These are phyloP conservation scores for Globisporangium paroecandrum DNA, from an alignment of 352 stramenopile genomes.

Conservation along the genomic window DNA sequence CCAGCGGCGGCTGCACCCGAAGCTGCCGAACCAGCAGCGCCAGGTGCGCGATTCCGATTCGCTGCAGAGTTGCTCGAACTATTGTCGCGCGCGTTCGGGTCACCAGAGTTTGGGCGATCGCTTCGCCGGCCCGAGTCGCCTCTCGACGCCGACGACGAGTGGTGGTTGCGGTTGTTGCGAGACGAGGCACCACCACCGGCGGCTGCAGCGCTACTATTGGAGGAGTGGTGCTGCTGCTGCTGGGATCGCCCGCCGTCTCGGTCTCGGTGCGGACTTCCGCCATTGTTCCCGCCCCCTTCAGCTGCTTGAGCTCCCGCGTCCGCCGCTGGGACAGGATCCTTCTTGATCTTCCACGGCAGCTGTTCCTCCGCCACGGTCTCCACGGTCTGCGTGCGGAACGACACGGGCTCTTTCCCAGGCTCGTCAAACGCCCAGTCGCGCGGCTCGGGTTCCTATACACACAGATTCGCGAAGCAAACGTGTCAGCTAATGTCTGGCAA, in stretches of 20 bases:
- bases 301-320: slow-evolving; percentile 16
- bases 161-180: slow-evolving; percentile 47
- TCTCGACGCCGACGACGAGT: slow-evolving; percentile 29
- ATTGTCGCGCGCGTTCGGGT: slow-evolving; percentile 20
- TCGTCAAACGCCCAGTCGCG: slow-evolving; percentile 87
- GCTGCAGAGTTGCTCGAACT: slow-evolving; percentile 8
- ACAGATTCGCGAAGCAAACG: neutral
- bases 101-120: slow-evolving; percentile 35
- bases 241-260: slow-evolving; percentile 27
- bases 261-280: slow-evolving; percentile 24
- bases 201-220: slow-evolving; percentile 12
- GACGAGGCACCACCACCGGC: slow-evolving; percentile 7
- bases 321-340: slow-evolving; percentile 27
- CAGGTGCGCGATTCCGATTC: slow-evolving; percentile 7
- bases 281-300: slow-evolving; percentile 3
- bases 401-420: slow-evolving; percentile 80
- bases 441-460: slow-evolving; percentile 67
- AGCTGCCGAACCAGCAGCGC: neutral
- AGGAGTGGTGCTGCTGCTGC: slow-evolving; percentile 24
- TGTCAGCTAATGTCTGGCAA: neutral
- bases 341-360: slow-evolving; percentile 67
- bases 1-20: neutral
- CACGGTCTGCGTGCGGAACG: slow-evolving; percentile 82
- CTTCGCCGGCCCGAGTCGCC: slow-evolving; percentile 38
- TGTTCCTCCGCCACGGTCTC: slow-evolving; percentile 71